Evolutionary conservation across 176 grass and related monocot species (phyloP).

Genomic region (Pontederia crassipes): DNA sequence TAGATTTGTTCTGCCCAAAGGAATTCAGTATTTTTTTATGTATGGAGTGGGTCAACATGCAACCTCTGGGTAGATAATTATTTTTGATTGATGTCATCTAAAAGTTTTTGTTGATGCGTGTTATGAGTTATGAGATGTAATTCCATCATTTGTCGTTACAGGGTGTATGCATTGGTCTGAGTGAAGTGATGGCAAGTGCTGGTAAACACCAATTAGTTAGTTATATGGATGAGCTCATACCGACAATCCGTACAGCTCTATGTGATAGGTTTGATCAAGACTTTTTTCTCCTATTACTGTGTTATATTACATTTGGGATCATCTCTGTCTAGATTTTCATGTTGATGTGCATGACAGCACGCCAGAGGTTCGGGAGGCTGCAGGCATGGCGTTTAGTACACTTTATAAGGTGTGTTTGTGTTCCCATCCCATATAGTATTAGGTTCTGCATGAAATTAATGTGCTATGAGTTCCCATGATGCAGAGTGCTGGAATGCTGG

Average conservation of each 20-base stretch:
- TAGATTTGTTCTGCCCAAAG: too few species aligned
- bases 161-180: slow-evolving; percentile 99
- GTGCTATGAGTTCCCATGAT: background rate
- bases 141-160: slow-evolving; percentile 19
- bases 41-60: too few species aligned
- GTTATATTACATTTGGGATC: slow-evolving; percentile 17
- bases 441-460: slow-evolving; percentile 3
- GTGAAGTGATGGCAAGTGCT: slow-evolving; percentile 93
- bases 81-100: too few species aligned
- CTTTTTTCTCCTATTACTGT: slow-evolving; percentile 22
- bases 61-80: too few species aligned
- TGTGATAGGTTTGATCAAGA: slow-evolving; percentile 79
- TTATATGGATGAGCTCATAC: slow-evolving; percentile 93
- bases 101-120: too few species aligned
- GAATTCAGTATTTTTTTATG: too few species aligned
- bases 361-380: slow-evolving; percentile 95
- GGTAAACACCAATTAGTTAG: slow-evolving; percentile 86
- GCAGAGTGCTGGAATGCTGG: slow-evolving; percentile 98
- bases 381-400: slow-evolving; percentile 94
- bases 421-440: background rate
- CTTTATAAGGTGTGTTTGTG: slow-evolving; percentile 72
- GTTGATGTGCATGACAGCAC: slow-evolving; percentile 35
- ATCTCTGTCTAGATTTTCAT: slow-evolving; percentile 1
- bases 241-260: slow-evolving; percentile 92
- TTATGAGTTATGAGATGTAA: background rate